Conservation (phyloP, 768 basidiomycete species). For the Roridomyces roridus region DNA sequence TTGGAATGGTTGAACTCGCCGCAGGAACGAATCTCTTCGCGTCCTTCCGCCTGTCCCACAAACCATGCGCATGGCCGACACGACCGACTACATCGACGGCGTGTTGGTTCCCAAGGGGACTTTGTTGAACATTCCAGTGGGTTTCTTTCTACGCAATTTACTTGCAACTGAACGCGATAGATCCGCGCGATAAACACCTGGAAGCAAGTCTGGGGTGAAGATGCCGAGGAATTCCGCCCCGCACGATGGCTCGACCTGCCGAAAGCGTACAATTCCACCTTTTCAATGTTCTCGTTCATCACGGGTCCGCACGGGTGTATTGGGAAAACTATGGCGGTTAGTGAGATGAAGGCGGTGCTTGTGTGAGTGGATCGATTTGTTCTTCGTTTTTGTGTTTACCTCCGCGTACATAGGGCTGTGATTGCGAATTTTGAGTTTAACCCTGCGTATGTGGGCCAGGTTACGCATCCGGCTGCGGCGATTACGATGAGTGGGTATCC, state of each 20-base stretch:
- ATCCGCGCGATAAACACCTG: constrained; percentile 57
- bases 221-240: constrained; percentile 57
- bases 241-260: constrained; percentile 52
- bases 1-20: no score
- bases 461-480: constrained; percentile 47
- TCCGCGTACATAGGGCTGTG: constrained; percentile 32
- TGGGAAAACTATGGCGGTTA: constrained; percentile 53
- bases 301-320: constrained; percentile 54
- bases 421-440: constrained; percentile 52
- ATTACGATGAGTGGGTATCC: constrained; percentile 53
- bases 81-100: constrained; percentile 43
- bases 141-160: background rate
- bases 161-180: constrained; percentile 28
- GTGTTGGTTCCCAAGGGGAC: constrained; percentile 13
- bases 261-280: constrained; percentile 38
- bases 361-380: constrained; percentile 32
- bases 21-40: constrained; percentile 47
- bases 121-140: constrained; percentile 42
- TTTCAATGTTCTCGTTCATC: constrained; percentile 49
- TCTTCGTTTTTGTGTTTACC: background rate
- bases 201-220: constrained; percentile 55
- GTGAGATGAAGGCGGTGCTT: constrained; percentile 54
- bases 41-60: constrained; percentile 47
- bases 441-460: constrained; percentile 47
- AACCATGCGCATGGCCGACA: constrained; percentile 43